These are phyloP conservation scores for Rubia balearica DNA, from an alignment of 305 asterid species.

Conservation along the genomic window DNA sequence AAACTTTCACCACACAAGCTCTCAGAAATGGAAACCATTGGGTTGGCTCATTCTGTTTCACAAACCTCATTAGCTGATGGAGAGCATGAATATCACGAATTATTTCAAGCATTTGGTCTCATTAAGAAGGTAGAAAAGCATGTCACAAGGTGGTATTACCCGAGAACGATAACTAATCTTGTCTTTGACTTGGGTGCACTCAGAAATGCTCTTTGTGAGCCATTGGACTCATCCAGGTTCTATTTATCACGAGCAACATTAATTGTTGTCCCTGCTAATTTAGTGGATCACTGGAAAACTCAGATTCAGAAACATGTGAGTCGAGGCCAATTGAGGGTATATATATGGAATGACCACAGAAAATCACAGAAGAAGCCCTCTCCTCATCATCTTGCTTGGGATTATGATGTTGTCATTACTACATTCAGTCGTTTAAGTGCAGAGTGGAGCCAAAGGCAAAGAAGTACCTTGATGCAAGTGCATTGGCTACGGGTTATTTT, in stretches of 20 bases:
- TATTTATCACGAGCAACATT: constrained; percentile 84
- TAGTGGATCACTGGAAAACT: constrained; percentile 89
- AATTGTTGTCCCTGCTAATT: constrained; percentile 83
- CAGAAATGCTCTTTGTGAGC: constrained; percentile 77
- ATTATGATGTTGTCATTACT: constrained; percentile 85
- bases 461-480: constrained; percentile 82
- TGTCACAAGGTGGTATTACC: constrained; percentile 76
- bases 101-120: constrained; percentile 90
- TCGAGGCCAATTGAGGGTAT: constrained; percentile 74
- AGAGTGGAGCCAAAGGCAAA: constrained; percentile 79
- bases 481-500: constrained; percentile 90
- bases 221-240: constrained; percentile 64
- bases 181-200: constrained; percentile 85
- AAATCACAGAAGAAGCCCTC: constrained; percentile 69
- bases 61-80: constrained; percentile 50
- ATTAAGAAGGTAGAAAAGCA: constrained; percentile 53
- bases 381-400: constrained; percentile 88
- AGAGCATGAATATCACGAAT: constrained; percentile 56
- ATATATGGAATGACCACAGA: constrained; percentile 76
- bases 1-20: constrained; percentile 72
- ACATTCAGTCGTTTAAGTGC: constrained; percentile 93
- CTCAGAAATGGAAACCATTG: constrained; percentile 77
- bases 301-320: constrained; percentile 81
- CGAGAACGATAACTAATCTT: constrained; percentile 57
- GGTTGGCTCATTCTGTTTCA: constrained; percentile 64